Percentiles rank a stretch among this genome's conserved stretches.
These are phyloP conservation scores for Maudiozyma saulgeensis DNA, from an alignment of 805 yeast genomes.

Conservation along the genomic window DNA sequence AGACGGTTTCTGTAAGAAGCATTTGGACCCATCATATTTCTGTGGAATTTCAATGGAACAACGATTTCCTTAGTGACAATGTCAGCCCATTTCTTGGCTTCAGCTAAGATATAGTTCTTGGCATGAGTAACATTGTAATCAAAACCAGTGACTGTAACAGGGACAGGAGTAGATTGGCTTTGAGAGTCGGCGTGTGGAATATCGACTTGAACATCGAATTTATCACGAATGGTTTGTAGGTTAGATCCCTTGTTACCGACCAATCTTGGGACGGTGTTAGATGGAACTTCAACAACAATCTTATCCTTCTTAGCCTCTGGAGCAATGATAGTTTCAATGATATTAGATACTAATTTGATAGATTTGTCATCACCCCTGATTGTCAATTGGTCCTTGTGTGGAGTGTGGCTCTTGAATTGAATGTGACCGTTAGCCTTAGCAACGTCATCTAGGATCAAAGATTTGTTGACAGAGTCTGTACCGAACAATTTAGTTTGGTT, in stretches of 20 bases:
- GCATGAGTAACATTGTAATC: conserved; percentile 72
- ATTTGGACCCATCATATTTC: conserved; percentile 72
- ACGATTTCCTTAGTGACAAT: conserved; percentile 55
- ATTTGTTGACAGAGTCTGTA: conserved; percentile 11
- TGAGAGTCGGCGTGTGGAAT: conserved; percentile 45
- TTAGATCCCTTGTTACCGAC: conserved; percentile 86
- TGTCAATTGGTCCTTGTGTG: conserved; percentile 44
- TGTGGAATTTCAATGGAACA: conserved; percentile 71
- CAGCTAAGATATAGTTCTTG: conserved; percentile 43
- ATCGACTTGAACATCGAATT: conserved; percentile 69
- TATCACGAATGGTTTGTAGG: conserved; percentile 57
- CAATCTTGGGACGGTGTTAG: conserved; percentile 59
- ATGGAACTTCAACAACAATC: conserved; percentile 51
- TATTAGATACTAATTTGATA: conserved; percentile 38
- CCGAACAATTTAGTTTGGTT: conserved; percentile 41
- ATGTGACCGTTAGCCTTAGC: conserved; percentile 29
- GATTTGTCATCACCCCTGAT: conserved; percentile 63
- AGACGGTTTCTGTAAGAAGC: conserved; percentile 77
- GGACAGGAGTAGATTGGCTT: conserved; percentile 27
- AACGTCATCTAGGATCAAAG: conserved; percentile 29
- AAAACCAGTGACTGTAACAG: conserved; percentile 62
- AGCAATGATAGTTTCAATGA: conserved; percentile 23
- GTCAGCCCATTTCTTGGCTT: conserved; percentile 74
- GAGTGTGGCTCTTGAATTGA: conserved; percentile 41
- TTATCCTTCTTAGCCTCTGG: conserved; percentile 24